Conservation (phyloP, 1,284 basidiomycete species). For the Marasmius fiardii region DNA sequence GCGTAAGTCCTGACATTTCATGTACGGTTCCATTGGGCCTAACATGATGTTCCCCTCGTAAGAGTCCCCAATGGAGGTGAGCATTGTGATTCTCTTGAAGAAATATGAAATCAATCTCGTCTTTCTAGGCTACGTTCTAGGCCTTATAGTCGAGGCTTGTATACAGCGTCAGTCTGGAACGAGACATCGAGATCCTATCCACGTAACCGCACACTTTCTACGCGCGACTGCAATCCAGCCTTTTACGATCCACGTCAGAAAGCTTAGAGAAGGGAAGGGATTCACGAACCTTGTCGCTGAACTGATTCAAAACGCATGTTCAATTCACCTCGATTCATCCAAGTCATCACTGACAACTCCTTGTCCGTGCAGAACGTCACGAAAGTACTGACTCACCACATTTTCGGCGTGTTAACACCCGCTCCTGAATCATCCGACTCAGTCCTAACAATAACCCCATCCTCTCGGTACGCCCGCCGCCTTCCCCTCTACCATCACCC, state of each 20-base stretch:
- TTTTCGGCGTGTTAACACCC: constrained; percentile 50
- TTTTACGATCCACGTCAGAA: constrained; percentile 45
- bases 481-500: constrained; percentile 54
- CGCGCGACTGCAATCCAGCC: constrained; percentile 34
- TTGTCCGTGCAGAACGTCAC: constrained; percentile 33
- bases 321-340: background rate
- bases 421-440: constrained; percentile 15
- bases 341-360: constrained; percentile 1
- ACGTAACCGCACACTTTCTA: constrained; percentile 56
- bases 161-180: constrained; percentile 40
- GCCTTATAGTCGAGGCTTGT: constrained; percentile 50
- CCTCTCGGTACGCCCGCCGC: constrained; percentile 52
- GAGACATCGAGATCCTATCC: constrained; percentile 43
- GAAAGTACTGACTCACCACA: constrained; percentile 47
- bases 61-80: constrained; percentile 57
- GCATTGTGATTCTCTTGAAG: constrained; percentile 3
- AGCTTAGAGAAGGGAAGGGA: constrained; percentile 42
- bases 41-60: background rate
- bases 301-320: constrained; percentile 49
- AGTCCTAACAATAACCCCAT: constrained; percentile 36
- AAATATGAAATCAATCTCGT: constrained; percentile 1
- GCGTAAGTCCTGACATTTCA: constrained; percentile 29
- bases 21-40: background rate
- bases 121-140: constrained; percentile 51
- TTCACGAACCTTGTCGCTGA: constrained; percentile 51